Conservation (phyloP, 1,284 basidiomycete genomes). For the Polyporus tsugae region DNA sequence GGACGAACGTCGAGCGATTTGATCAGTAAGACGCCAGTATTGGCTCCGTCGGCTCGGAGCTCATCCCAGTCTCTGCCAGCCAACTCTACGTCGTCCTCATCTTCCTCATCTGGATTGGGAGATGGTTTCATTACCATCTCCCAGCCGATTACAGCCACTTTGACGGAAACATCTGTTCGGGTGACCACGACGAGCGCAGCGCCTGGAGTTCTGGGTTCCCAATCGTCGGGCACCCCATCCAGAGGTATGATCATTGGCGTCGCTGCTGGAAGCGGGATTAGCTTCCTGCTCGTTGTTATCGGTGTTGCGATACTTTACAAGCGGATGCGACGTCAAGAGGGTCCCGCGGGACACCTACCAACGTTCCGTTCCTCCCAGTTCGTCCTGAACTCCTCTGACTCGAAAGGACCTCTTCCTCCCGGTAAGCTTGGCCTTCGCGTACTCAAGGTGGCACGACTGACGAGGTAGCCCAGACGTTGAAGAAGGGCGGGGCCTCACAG, state of each 20-base stretch:
- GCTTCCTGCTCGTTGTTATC: not conserved
- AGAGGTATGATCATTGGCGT: constrained; percentile 1
- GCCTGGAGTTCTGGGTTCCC: not conserved
- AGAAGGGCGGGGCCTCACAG: not conserved
- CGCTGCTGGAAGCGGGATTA: not conserved
- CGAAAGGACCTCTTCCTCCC: not conserved
- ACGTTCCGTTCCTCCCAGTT: constrained; percentile 2
- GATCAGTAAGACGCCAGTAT: not conserved
- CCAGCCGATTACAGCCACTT: not conserved
- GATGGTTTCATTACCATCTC: not conserved
- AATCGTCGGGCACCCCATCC: not conserved
- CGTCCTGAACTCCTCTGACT: not conserved
- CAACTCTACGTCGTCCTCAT: not conserved
- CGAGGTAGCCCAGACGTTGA: not conserved
- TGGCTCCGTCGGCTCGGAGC: not conserved
- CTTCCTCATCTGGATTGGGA: not conserved
- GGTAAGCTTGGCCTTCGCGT: not conserved
- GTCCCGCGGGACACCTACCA: not conserved
- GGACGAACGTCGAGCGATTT: not conserved
- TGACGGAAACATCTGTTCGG: constrained; percentile 1
- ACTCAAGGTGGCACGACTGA: not conserved
- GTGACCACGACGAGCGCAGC: not conserved
- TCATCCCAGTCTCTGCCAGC: not conserved
- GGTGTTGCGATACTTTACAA: not conserved
- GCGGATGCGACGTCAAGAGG: constrained; percentile 3